phyloP scores from a whole-genome alignment of 2,329 filamentous ascomycete species.

The Fusarium veterinarium region DNA sequence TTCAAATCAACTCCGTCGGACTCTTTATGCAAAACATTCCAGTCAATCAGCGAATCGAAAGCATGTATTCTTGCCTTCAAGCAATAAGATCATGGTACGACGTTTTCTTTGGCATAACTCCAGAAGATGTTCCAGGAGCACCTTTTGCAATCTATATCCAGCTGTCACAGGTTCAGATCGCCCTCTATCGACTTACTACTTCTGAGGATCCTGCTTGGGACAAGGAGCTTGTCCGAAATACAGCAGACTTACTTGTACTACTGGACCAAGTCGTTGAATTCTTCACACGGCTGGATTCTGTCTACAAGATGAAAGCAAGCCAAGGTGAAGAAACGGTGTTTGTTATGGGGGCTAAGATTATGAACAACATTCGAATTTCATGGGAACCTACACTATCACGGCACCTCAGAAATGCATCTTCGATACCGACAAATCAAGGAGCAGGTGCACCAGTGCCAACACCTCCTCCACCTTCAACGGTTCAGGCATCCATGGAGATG shows the following conservation, averaged over 20 bases:
- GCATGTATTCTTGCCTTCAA: constrained; percentile 52
- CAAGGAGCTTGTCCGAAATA: constrained; percentile 50
- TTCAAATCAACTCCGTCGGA: constrained; percentile 49
- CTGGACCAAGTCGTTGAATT: constrained; percentile 50
- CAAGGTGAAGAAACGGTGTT: constrained; percentile 48
- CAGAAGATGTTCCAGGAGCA: constrained; percentile 46
- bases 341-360: constrained; percentile 50
- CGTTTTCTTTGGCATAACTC: constrained; percentile 49
- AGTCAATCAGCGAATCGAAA: constrained; percentile 47
- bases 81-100: constrained; percentile 53
- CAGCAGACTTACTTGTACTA: constrained; percentile 51
- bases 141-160: constrained; percentile 51
- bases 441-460: constrained; percentile 21
- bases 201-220: constrained; percentile 57
- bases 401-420: constrained; percentile 43
- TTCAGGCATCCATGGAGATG: constrained; percentile 33
- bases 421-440: constrained; percentile 46
- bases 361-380: constrained; percentile 48
- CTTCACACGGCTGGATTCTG: constrained; percentile 43
- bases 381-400: constrained; percentile 53
- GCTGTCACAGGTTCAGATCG: constrained; percentile 51
- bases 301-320: constrained; percentile 46
- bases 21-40: constrained; percentile 49
- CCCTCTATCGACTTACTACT: constrained; percentile 54
- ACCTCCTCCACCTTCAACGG: constrained; percentile 9